phyloP scores from a whole-genome alignment of 2,329 filamentous ascomycete species.

The Neopestalotiopsis rosae region DNA sequence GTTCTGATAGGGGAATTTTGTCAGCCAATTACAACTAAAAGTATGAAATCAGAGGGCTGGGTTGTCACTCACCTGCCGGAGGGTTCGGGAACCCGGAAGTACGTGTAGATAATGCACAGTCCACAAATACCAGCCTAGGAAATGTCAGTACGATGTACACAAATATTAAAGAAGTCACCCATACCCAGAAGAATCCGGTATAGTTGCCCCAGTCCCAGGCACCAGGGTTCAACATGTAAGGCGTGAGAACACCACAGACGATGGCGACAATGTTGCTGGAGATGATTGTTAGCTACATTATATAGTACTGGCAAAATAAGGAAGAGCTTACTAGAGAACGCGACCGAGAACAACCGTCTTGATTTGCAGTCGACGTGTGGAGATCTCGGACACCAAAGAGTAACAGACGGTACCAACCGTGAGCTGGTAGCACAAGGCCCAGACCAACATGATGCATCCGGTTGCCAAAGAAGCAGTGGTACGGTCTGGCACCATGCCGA shows the following conservation, averaged over 20 bases:
- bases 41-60: too few species aligned
- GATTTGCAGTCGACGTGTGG: slow-evolving; percentile 82
- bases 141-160: background rate
- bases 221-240: slow-evolving; percentile 89
- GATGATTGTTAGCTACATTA: slow-evolving; percentile 18
- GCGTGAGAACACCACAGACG: slow-evolving; percentile 79
- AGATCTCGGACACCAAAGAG: slow-evolving; percentile 84
- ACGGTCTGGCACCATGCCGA: slow-evolving; percentile 74
- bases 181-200: slow-evolving; percentile 83
- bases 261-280: slow-evolving; percentile 79
- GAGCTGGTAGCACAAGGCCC: slow-evolving; percentile 84
- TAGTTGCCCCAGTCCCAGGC: slow-evolving; percentile 90
- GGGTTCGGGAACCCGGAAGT: slow-evolving; percentile 82
- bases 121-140: slow-evolving; percentile 74
- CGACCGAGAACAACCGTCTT: slow-evolving; percentile 90
- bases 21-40: too few species aligned
- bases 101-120: slow-evolving; percentile 80
- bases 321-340: slow-evolving; percentile 66
- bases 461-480: slow-evolving; percentile 73
- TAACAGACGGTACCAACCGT: slow-evolving; percentile 91
- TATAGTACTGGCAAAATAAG: background rate
- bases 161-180: slow-evolving; percentile 23
- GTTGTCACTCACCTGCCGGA: slow-evolving; percentile 47
- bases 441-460: slow-evolving; percentile 83
- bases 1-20: slow-evolving; percentile 51